Conservation (phyloP, 148 eudicot species). For the Chenopodium berlandieri region DNA sequence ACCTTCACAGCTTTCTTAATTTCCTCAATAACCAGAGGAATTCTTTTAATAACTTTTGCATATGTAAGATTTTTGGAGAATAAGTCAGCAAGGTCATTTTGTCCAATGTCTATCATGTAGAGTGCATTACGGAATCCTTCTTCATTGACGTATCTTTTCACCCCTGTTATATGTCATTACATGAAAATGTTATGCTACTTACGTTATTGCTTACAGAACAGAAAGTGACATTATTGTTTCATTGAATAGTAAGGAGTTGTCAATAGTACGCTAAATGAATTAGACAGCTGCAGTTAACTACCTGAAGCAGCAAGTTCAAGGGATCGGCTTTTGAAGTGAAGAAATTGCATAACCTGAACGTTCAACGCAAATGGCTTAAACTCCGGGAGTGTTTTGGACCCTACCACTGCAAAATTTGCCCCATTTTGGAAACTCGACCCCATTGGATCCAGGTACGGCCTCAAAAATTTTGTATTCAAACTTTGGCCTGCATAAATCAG, state of each 20-base stretch:
- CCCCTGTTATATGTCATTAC: conserved; percentile 34
- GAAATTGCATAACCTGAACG: conserved; percentile 77
- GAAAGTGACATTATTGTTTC: background rate
- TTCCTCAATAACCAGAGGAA: conserved; percentile 63
- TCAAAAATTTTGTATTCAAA: conserved; percentile 53
- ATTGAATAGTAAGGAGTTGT: background rate
- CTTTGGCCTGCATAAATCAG: conserved; percentile 62
- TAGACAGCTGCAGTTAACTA: conserved; percentile 12
- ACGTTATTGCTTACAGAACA: background rate
- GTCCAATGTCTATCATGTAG: conserved; percentile 93
- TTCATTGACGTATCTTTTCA: conserved; percentile 36
- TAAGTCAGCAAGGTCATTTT: conserved; percentile 76
- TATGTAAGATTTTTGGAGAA: conserved; percentile 66
- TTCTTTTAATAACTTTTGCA: conserved; percentile 57
- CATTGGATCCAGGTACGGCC: conserved; percentile 78
- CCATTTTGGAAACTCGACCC: conserved; percentile 69
- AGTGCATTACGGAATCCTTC: conserved; percentile 60
- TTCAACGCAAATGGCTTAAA: conserved; percentile 61
- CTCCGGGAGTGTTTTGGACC: conserved; percentile 76
- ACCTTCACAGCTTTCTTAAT: conserved; percentile 77
- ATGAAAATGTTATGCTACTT: background rate
- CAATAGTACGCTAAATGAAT: background rate
- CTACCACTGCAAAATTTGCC: conserved; percentile 80
- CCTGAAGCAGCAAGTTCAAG: conserved; percentile 66
- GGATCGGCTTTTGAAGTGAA: conserved; percentile 67